Conservation (phyloP, 2,329 filamentous ascomycete species). For the Verticillium zaregamsianum region DNA sequence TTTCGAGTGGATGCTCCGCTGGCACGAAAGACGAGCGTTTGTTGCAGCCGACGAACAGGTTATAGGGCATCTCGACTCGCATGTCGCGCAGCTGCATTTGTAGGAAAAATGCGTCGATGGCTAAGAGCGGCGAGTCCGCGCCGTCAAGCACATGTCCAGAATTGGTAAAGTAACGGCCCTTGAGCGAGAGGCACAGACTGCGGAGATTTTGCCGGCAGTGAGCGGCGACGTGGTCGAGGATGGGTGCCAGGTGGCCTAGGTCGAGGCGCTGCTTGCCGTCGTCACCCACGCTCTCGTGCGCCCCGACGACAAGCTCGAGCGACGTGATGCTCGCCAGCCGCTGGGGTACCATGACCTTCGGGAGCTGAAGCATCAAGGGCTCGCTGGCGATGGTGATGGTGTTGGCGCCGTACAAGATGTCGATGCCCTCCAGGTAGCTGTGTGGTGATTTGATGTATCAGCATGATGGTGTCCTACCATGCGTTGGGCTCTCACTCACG, state of each 20-base stretch:
- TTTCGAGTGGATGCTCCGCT: too few species aligned
- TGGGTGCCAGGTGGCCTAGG: not conserved
- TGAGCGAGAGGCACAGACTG: not conserved
- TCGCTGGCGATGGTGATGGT: constrained; percentile 16
- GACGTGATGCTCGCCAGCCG: constrained; percentile 11
- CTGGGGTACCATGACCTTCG: constrained; percentile 9
- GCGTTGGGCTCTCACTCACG: constrained; percentile 8
- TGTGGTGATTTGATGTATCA: not conserved
- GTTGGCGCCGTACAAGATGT: constrained; percentile 22
- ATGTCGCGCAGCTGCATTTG: not conserved
- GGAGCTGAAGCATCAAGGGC: constrained; percentile 12
- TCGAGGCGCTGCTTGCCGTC: not conserved
- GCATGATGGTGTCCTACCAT: not conserved
- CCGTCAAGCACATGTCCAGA: too few species aligned
- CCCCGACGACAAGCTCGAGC: constrained; percentile 10
- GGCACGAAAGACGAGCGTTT: too few species aligned
- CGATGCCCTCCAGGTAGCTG: constrained; percentile 21
- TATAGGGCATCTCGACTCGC: not conserved
- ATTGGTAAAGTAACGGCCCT: not conserved
- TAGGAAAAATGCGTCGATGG: not conserved
- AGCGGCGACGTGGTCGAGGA: not conserved
- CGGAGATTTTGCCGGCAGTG: not conserved
- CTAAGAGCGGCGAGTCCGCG: not conserved
- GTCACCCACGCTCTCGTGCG: not conserved
- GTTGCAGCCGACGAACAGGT: too few species aligned